These are phyloP conservation scores for Populus alba DNA, from an alignment of 345 rosid genomes.

Conservation along the genomic window DNA sequence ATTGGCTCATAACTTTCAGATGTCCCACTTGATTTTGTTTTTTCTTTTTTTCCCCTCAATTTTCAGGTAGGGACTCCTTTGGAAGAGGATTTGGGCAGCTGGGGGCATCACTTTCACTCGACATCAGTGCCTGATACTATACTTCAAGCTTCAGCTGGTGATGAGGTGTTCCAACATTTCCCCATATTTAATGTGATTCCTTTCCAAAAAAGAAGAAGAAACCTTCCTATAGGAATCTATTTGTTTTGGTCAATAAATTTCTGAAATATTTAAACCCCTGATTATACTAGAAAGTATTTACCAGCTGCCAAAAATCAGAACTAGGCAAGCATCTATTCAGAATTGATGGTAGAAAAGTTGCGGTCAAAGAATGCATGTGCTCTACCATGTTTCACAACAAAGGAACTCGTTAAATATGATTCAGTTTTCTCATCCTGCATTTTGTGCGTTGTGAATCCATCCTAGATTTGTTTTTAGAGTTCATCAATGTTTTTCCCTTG, in stretches of 20 bases:
- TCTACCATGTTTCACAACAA: not conserved
- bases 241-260: not conserved
- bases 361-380: not conserved
- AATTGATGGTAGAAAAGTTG: not conserved
- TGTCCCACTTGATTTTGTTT: conserved; percentile 1
- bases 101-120: conserved; percentile 87
- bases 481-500: not conserved
- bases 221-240: not conserved
- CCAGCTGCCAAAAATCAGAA: not conserved
- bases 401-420: not conserved
- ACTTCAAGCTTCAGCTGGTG: conserved; percentile 92
- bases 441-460: no score
- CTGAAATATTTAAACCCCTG: not conserved
- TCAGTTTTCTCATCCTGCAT: not conserved
- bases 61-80: conserved; percentile 79
- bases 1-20: not conserved
- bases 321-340: not conserved
- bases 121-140: conserved; percentile 74
- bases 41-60: conserved; percentile 9
- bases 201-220: no score
- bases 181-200: not conserved
- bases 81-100: conserved; percentile 83
- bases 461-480: not conserved
- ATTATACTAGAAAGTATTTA: no score
- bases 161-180: conserved; percentile 51